These are phyloP conservation scores for Corchorus olitorius DNA, from an alignment of 345 rosid genomes.

Conservation along the genomic window DNA sequence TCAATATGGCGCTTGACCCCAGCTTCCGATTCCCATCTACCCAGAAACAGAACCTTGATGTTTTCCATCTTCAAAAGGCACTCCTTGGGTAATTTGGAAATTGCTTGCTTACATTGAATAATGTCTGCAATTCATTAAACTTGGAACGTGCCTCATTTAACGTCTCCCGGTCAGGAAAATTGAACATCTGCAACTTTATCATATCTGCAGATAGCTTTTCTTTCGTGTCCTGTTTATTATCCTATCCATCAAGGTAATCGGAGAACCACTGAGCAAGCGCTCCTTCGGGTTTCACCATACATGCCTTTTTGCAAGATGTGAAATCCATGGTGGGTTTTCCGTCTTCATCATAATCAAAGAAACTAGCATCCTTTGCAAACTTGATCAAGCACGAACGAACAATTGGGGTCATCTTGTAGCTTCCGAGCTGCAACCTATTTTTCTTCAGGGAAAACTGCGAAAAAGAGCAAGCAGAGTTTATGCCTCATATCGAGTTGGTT, in stretches of 20 bases:
- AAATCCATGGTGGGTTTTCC: constrained; percentile 30
- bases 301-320: constrained; percentile 30
- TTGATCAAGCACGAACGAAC: constrained; percentile 43
- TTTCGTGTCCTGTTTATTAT: neutral
- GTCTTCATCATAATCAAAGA: constrained; percentile 25
- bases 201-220: neutral
- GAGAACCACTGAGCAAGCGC: neutral
- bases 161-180: neutral
- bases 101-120: constrained; percentile 34
- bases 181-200: neutral
- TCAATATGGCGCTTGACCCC: constrained; percentile 36
- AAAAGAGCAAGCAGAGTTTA: constrained; percentile 40
- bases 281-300: constrained; percentile 37
- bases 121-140: neutral
- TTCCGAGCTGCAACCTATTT: constrained; percentile 22
- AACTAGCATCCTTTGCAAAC: constrained; percentile 22
- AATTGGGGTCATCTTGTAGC: constrained; percentile 47
- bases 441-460: constrained; percentile 50
- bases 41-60: constrained; percentile 36
- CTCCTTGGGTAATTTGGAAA: constrained; percentile 28
- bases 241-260: neutral
- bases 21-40: constrained; percentile 35
- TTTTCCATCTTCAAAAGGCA: constrained; percentile 30
- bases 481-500: neutral
- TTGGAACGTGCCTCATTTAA: neutral